Base-by-base conservation (phyloP, 2,329 filamentous ascomycete genomes). In the Arthrobotrys musiformis region DNA sequence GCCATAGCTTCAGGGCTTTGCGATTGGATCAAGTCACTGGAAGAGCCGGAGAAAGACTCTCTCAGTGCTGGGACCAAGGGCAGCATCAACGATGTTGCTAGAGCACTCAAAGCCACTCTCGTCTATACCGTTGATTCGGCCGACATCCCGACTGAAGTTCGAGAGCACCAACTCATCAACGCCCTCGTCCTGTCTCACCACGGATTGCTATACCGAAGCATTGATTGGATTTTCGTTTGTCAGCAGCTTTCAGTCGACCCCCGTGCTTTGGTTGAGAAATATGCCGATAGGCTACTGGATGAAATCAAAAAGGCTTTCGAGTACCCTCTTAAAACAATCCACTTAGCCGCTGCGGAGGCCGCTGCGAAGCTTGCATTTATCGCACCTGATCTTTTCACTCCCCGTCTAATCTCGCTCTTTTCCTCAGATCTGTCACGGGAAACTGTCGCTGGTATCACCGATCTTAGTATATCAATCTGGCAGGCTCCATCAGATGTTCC, bases 351-450 rank as follows among this genome's bases (percentile, higher is more conserved):
- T 2, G 96, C 90, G 83, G 90, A 90, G 80, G 93, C 94, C 6
- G 92, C 93, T 9, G 93, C 94, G 40, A 95, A 98, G 81, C 86
- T 99, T 73, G 94, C 93, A 2, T 99, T 99, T 82, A 93, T 99
- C 26, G 92, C 94, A 3, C 95, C 95, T 0, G 92, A 95, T 48
- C 86, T 86, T 15, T 92, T 97, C 84, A 91, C 93, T 19, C 88
- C 93, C 3, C 88, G 89, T 6, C 87, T 99, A 24, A 88, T 97
- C 26, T 85, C 89, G 28, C 89, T 95, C 54, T 89, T 99, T 61
- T 86, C 87, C 66, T 84, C 87, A 28, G 93, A 98, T 83, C 86
- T 99, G 19, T 87, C 93, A 79, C 87, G 89, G 0, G 84, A 86
- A 48, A 90, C 92, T 75, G 86, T 97, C 2, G 86, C 89, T 11